Evolutionary conservation across 2,329 filamentous ascomycete species (phyloP), one percentile per base, ranked within the genome.

Genomic region (Westerdykella sp.): DNA sequence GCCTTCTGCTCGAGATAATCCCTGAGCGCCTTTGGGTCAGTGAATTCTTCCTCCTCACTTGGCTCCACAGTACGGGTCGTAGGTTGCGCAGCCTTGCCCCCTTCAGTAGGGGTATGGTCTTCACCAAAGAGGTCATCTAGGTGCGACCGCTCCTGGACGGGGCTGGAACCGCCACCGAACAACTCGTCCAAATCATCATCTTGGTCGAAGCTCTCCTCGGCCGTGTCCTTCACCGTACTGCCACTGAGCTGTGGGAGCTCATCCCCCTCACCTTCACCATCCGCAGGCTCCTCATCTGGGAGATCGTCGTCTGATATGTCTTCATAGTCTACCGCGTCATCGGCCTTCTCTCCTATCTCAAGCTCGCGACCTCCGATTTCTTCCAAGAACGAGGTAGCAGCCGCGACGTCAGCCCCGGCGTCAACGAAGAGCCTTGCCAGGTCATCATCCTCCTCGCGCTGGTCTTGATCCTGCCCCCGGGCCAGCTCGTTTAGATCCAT

Each of bases 301-400:
- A 95, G 76, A 50, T 96, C 90, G 61, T 94, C 89, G 63, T 97
- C 91, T 52, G 85, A 85, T 49, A 97, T 90, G 60, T 95, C 87
- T 62, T 87, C 88, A 56, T 77, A 98, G 62, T 98, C 93, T 49
- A 93, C 72, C 34, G 93, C 93, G 69, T 97, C 87, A 47, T 89
- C 89, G 42, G 89, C 91, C 68, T 98, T 98, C 65, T 88, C 85
- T 15, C 75, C 77, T 41, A 64, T 54, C 41, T 73, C 72, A 41
- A 76, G 65, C 41, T 66, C 60, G 28, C 59, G 51, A 32, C 48
- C 49, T 28, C 60, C 59, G 31, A 67, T 42, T 25, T 56, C 57
- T 5, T 54, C 55, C 6, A 60, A 41, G 18, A 62, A 55, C 4
- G 18, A 15, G 28, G 34, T 28, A 21, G 56, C 44, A 18, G 34